A percentile compares a stretch with the other conserved stretches of the same genome.
Conservation (phyloP, 2,329 filamentous ascomycete species). For the Sarocladium kiliense region DNA sequence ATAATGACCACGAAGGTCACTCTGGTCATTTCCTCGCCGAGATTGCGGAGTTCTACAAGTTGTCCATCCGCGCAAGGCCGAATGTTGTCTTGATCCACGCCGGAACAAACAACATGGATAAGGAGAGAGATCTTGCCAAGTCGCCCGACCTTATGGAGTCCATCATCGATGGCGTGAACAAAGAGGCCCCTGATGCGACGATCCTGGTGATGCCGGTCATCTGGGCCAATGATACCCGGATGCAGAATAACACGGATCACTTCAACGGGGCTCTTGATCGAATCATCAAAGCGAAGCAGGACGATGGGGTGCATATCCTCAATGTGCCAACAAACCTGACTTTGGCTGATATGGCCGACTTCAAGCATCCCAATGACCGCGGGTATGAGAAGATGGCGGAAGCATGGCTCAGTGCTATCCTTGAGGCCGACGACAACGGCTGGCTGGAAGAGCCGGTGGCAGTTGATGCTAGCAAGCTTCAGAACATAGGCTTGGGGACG, state of each 20-base stretch:
- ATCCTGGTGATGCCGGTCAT: slow-evolving; percentile 17
- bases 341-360: slow-evolving; percentile 25
- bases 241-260: slow-evolving; percentile 17
- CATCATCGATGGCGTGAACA: slow-evolving; percentile 15
- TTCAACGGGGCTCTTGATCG: slow-evolving; percentile 27
- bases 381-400: slow-evolving; percentile 34
- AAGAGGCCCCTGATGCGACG: slow-evolving; percentile 12
- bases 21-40: slow-evolving; percentile 12
- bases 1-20: slow-evolving; percentile 17
- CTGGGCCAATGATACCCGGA: slow-evolving; percentile 17
- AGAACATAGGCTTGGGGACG: slow-evolving; percentile 12
- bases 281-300: slow-evolving; percentile 16
- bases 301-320: slow-evolving; percentile 13
- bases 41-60: slow-evolving; percentile 10
- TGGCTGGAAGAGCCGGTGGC: slow-evolving; percentile 13
- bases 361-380: slow-evolving; percentile 28
- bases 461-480: slow-evolving; percentile 10
- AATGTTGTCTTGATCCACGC: slow-evolving; percentile 19
- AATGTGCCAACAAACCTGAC: slow-evolving; percentile 14
- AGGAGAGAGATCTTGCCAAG: slow-evolving; percentile 11
- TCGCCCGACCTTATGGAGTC: slow-evolving; percentile 13
- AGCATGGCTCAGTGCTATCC: slow-evolving; percentile 25
- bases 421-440: slow-evolving; percentile 16
- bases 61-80: slow-evolving; percentile 12
- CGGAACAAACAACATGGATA: slow-evolving; percentile 19